Base-by-base conservation (phyloP, 306 rosid species). In the Acmispon strigosus region DNA sequence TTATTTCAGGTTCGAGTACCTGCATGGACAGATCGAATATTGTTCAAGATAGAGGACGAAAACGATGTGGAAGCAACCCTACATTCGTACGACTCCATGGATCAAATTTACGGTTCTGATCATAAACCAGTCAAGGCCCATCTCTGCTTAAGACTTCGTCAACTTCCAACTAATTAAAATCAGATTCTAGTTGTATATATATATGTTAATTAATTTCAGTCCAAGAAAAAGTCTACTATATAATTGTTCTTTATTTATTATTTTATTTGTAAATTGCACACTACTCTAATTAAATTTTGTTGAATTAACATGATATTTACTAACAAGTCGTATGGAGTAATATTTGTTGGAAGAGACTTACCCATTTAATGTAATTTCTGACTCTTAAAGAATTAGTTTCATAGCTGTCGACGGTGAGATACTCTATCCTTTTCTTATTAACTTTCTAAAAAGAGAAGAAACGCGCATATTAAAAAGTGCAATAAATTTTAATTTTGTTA, bases 101-200 rank as follows among this genome's bases (percentile, higher is more conserved):
- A 89, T 67, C 72, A 79, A 16, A 78, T 91, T 11, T n/a, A 68
- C 18, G 80, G 89, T 53, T 91, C 89, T 1, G 93, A 91, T 76
- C 97, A 87, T 55, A 91, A 91, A 54, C 91, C 96, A 13, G 93
- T 91, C 1, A 88, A 75, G 72, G 92, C 90, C 41, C 89, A 79
- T 19, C 63, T 91, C 5, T 89, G 86, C 77, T 80, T 91, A 69
- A 79, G 63, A 75, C 81, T 72, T 62, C 49, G 20, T 58, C 79
- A 76, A 62, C 2, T 10, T 58, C 66, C 66, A 66, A 78, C 18
- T 48, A 66, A 78, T n/a, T 48, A 2, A 8, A 51, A 20, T 50
- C 57, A 12, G 19, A 12, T 66, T 27, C 2, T 6, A 22, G 7
- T 69, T 7, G 12, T 13, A 29, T 20, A 37, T 3, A 27, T 27